A percentile compares a stretch with the other conserved stretches of the same genome.
phyloP scores from a whole-genome alignment of 371 early-diverging fungal genomes.

The Pancytospora philotis region DNA sequence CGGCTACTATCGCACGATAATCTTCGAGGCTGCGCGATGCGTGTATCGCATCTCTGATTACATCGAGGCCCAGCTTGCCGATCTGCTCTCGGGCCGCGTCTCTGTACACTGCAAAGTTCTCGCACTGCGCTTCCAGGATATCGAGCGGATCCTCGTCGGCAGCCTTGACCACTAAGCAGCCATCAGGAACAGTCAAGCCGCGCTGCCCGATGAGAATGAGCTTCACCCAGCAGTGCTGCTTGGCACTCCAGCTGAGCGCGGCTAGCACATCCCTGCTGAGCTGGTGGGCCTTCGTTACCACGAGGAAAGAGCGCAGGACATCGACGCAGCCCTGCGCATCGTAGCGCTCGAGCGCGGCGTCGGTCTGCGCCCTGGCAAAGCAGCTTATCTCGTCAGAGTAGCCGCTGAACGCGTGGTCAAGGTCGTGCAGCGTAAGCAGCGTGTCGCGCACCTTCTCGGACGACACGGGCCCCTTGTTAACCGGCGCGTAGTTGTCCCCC shows the following conservation, averaged over 20 bases:
- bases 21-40: too few species aligned
- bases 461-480: slow-evolving; percentile 51
- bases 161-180: neutral
- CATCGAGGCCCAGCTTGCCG: neutral
- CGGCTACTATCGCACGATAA: too few species aligned
- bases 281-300: neutral
- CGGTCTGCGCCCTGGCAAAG: neutral
- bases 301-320: neutral
- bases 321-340: neutral
- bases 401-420: slow-evolving; percentile 36
- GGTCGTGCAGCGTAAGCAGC: slow-evolving; percentile 47
- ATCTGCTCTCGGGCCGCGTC: neutral
- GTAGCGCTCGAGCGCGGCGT: neutral
- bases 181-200: neutral
- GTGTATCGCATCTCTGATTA: neutral
- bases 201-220: neutral
- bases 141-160: neutral
- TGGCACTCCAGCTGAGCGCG: neutral
- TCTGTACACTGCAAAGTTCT: neutral
- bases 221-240: neutral
- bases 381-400: neutral
- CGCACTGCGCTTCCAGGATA: neutral
- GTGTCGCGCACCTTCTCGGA: slow-evolving; percentile 47
- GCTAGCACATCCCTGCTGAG: neutral
- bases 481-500: slow-evolving; percentile 49